These are phyloP conservation scores for Cladosporium sp. DNA, from an alignment of 2,329 filamentous ascomycete species.

Conservation along the genomic window DNA sequence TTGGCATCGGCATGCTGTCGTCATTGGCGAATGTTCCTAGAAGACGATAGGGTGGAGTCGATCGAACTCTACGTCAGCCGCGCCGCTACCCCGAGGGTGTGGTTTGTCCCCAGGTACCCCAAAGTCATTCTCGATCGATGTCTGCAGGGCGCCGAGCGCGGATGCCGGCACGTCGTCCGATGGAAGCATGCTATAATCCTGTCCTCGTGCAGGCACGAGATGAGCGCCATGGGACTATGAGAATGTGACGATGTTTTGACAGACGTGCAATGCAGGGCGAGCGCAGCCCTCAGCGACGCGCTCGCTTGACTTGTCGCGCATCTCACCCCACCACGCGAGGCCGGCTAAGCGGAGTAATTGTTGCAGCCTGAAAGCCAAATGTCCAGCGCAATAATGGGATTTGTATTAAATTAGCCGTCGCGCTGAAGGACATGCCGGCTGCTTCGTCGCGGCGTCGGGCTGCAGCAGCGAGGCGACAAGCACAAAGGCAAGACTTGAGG, in stretches of 20 bases:
- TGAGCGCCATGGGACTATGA: not conserved
- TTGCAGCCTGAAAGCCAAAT: not conserved
- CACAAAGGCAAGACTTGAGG: not conserved
- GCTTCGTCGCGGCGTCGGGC: not conserved
- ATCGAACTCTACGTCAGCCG: not conserved
- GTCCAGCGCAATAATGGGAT: not conserved
- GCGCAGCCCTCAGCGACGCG: not conserved
- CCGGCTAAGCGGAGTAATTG: too few species aligned
- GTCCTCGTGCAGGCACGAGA: not conserved
- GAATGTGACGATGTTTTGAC: not conserved
- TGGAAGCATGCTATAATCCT: not conserved
- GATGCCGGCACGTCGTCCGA: not conserved
- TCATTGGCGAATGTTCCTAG: too few species aligned
- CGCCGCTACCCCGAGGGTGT: not conserved
- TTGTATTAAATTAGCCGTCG: not conserved
- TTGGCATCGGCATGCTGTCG: too few species aligned
- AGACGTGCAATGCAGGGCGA: not conserved
- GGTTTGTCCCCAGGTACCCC: not conserved
- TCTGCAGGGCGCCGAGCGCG: not conserved
- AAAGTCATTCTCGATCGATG: not conserved
- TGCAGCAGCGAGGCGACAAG: slow-evolving; percentile 8
- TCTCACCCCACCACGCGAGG: too few species aligned
- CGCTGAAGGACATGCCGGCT: not conserved
- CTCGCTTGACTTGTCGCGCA: not conserved
- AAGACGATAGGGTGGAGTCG: not conserved